A percentile compares a stretch with the other conserved stretches of the same genome.
phyloP scores from a whole-genome alignment of 495 filamentous ascomycete species.

The Neurospora cerealis region DNA sequence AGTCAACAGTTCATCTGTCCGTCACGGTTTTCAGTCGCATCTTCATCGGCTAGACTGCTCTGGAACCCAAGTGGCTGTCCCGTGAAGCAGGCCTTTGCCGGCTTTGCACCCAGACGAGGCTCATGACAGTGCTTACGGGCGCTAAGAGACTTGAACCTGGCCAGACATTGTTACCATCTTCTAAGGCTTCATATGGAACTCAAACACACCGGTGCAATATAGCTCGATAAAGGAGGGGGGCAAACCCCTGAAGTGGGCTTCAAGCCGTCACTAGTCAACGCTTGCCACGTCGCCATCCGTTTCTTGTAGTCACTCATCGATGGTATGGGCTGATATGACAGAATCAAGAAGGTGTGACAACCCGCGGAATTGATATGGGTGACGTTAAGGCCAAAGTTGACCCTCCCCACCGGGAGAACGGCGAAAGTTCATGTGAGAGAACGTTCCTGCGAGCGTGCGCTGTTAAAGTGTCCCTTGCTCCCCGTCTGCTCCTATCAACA shows the following conservation, averaged over 20 bases:
- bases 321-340: neutral
- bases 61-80: neutral
- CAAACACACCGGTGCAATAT: conserved; percentile 9
- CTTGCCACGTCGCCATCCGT: conserved; percentile 19
- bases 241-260: conserved; percentile 5
- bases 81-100: neutral
- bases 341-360: neutral
- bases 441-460: conserved; percentile 16
- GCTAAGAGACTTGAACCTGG: neutral
- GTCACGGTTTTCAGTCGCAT: neutral
- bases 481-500: conserved; percentile 3
- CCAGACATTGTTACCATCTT: neutral
- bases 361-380: neutral
- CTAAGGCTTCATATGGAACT: neutral
- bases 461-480: neutral
- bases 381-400: neutral
- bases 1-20: neutral
- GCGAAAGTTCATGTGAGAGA: conserved; percentile 24
- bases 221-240: conserved; percentile 4
- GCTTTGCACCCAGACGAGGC: neutral
- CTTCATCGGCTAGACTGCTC: neutral
- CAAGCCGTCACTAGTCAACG: conserved; percentile 15
- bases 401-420: neutral
- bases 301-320: neutral
- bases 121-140: neutral